Evolutionary conservation across 345 rosid species (phyloP).

Genomic region (Schrenkiella parvula): DNA sequence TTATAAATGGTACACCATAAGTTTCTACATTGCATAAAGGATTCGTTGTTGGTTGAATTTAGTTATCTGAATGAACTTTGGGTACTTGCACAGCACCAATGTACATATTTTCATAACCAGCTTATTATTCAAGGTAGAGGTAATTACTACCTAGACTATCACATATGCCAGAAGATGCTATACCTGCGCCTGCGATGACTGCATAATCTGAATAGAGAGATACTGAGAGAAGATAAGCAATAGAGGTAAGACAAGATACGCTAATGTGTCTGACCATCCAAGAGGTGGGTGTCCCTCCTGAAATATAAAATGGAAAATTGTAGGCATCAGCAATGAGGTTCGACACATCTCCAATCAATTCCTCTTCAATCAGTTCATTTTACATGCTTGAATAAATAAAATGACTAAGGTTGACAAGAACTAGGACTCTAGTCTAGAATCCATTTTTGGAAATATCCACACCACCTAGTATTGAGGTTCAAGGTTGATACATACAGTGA

Average conservation of each 20-base stretch:
- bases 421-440: background rate
- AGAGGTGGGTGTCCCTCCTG: slow-evolving; percentile 99
- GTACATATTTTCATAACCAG: background rate
- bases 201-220: slow-evolving; percentile 85
- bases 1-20: background rate
- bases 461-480: background rate
- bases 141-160: background rate
- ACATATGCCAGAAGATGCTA: background rate
- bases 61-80: background rate
- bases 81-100: background rate
- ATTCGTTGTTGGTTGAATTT: background rate
- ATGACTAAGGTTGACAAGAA: background rate
- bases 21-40: background rate
- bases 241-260: slow-evolving; percentile 88
- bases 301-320: background rate
- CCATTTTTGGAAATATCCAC: background rate
- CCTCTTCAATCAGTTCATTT: background rate
- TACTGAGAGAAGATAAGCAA: slow-evolving; percentile 72
- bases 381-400: background rate
- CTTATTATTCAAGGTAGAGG: background rate
- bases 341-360: background rate
- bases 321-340: background rate
- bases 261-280: slow-evolving; percentile 87
- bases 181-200: slow-evolving; percentile 87
- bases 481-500: slow-evolving; percentile 51